A percentile compares a stretch with the other conserved stretches of the same genome.
These are phyloP conservation scores for Ilyonectria mors-panacis DNA, from an alignment of 2,329 filamentous ascomycete genomes.

Conservation along the genomic window DNA sequence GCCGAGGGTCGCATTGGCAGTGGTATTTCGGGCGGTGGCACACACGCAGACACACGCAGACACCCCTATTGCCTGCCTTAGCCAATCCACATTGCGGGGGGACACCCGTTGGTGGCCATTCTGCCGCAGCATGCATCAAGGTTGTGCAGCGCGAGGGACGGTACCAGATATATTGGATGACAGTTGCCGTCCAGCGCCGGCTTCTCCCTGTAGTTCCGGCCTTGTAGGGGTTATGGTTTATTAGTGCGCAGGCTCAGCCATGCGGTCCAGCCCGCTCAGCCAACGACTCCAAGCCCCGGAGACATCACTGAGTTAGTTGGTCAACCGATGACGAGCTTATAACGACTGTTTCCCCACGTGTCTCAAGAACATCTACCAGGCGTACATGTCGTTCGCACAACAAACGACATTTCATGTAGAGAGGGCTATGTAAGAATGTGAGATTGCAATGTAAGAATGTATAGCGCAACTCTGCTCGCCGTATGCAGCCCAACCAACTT, in stretches of 20 bases:
- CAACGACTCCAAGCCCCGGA: neutral
- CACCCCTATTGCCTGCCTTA: conserved; percentile 18
- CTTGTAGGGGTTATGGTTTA: neutral
- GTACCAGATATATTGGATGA: neutral
- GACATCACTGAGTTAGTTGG: too few species aligned
- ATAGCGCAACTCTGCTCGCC: neutral
- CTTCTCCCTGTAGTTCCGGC: neutral
- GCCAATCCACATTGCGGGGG: conserved; percentile 5
- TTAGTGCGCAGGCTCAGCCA: neutral
- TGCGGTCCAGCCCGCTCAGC: neutral
- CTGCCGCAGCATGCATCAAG: conserved; percentile 1
- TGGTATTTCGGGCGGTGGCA: conserved; percentile 3
- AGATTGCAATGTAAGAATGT: conserved; percentile 6
- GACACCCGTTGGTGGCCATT: neutral
- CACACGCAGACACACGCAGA: neutral
- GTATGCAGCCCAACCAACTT: conserved; percentile 16
- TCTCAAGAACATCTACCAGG: neutral
- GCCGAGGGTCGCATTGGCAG: conserved; percentile 5
- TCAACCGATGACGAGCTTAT: too few species aligned
- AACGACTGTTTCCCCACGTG: neutral
- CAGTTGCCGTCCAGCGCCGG: neutral
- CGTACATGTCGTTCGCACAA: neutral
- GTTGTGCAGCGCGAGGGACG: neutral
- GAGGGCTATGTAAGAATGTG: conserved; percentile 6
- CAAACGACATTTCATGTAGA: neutral